phyloP scores from a whole-genome alignment of 2,329 filamentous ascomycete genomes.

The Hypoxylon sp. region DNA sequence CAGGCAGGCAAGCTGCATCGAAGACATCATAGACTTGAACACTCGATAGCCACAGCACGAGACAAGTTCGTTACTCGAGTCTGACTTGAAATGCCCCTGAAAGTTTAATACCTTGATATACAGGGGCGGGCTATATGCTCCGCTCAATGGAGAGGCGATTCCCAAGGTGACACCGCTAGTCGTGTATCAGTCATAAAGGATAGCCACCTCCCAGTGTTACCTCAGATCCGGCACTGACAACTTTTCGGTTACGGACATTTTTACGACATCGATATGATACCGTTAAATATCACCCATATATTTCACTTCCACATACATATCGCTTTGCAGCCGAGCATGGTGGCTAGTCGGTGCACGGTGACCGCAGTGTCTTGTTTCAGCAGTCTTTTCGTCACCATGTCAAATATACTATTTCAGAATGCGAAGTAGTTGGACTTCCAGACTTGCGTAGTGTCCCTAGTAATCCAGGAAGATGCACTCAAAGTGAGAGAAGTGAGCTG shows the following conservation, averaged over 20 bases:
- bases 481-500: too few species aligned
- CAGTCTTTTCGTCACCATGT: neutral
- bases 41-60: neutral
- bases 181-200: neutral
- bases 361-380: neutral
- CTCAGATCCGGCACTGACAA: neutral
- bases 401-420: too few species aligned
- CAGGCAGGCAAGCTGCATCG: too few species aligned
- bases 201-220: neutral
- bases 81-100: neutral
- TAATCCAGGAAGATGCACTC: too few species aligned
- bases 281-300: neutral
- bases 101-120: neutral
- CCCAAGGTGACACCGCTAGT: neutral
- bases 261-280: neutral
- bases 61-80: neutral
- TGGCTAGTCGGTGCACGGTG: neutral
- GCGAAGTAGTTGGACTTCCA: too few species aligned
- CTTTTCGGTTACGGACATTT: neutral
- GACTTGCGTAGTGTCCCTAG: too few species aligned
- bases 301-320: neutral
- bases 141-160: neutral
- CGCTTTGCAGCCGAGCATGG: neutral
- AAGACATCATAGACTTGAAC: too few species aligned
- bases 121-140: neutral